Conservation (phyloP, 805 yeast species). For the Alloascoidea hylecoeti region DNA sequence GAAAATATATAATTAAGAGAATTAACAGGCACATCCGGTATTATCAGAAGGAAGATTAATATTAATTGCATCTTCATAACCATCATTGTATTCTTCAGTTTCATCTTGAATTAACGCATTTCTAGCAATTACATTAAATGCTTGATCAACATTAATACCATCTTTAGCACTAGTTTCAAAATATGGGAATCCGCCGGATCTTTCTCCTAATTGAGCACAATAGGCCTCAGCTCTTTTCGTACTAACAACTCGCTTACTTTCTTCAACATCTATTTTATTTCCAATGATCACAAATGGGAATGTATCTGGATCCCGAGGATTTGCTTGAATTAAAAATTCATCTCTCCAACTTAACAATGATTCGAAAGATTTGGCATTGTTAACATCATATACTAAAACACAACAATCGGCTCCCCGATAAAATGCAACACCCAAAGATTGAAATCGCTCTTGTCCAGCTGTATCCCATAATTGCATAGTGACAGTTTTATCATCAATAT, state of each 20-base stretch:
- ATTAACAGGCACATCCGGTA: conserved; percentile 64
- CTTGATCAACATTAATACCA: conserved; percentile 87
- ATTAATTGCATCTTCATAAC: conserved; percentile 91
- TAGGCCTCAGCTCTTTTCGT: conserved; percentile 45
- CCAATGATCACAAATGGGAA: conserved; percentile 95
- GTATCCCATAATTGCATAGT: conserved; percentile 90
- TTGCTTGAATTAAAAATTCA: conserved; percentile 87
- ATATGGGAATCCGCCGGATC: conserved; percentile 71
- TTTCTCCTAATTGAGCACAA: conserved; percentile 23
- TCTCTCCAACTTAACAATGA: conserved; percentile 87
- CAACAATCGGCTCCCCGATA: conserved; percentile 98
- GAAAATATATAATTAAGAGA: too few species aligned
- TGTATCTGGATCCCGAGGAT: conserved; percentile 84
- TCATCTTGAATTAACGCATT: conserved; percentile 94
- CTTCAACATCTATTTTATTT: conserved; percentile 91
- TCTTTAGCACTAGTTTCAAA: conserved; percentile 98
- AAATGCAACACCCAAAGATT: conserved; percentile 91
- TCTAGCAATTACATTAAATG: conserved; percentile 91
- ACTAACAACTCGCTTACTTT: conserved; percentile 64
- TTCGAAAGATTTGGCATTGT: conserved; percentile 87
- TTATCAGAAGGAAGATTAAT: conserved; percentile 80
- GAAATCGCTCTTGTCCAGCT: conserved; percentile 97
- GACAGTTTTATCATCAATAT: conserved; percentile 70
- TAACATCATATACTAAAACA: conserved; percentile 89
- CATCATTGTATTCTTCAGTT: conserved; percentile 81